Conservation (phyloP, 768 basidiomycete genomes). For the Crassisporium funariophilum region DNA sequence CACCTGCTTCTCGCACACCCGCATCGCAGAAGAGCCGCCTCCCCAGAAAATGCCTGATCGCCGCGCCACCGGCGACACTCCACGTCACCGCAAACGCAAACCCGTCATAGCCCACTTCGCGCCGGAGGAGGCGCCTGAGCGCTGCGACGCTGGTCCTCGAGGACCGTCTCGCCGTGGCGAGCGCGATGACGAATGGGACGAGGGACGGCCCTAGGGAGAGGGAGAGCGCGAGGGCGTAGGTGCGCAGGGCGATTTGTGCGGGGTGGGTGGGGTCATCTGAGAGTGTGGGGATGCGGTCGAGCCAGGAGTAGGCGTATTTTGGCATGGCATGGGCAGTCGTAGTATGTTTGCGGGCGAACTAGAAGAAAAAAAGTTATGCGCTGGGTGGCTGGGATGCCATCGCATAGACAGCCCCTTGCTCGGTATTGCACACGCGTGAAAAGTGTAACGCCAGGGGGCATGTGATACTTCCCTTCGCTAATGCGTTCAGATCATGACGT, state of each 20-base stretch:
- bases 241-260: conserved; percentile 59
- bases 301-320: conserved; percentile 13
- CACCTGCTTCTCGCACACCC: not conserved
- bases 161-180: conserved; percentile 21
- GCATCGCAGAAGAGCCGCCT: not conserved
- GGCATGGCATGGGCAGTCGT: not conserved
- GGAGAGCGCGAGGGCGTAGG: conserved; percentile 66
- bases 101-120: conserved; percentile 61
- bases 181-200: conserved; percentile 48
- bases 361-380: not conserved
- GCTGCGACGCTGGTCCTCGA: conserved; percentile 22
- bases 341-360: not conserved
- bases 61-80: conserved; percentile 65
- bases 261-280: conserved; percentile 50
- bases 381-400: too few relatives aligned
- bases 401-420: too few relatives aligned
- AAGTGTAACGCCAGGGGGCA: too few relatives aligned
- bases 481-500: too few relatives aligned
- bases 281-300: conserved; percentile 25
- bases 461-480: too few relatives aligned
- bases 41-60: conserved; percentile 50
- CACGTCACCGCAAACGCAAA: conserved; percentile 72
- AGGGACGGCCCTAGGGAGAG: conserved; percentile 70
- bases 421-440: too few relatives aligned
- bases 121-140: conserved; percentile 44